Evolutionary conservation across 352 stramenopile species (phyloP).

Genomic region (Globisporangium spiculum): DNA sequence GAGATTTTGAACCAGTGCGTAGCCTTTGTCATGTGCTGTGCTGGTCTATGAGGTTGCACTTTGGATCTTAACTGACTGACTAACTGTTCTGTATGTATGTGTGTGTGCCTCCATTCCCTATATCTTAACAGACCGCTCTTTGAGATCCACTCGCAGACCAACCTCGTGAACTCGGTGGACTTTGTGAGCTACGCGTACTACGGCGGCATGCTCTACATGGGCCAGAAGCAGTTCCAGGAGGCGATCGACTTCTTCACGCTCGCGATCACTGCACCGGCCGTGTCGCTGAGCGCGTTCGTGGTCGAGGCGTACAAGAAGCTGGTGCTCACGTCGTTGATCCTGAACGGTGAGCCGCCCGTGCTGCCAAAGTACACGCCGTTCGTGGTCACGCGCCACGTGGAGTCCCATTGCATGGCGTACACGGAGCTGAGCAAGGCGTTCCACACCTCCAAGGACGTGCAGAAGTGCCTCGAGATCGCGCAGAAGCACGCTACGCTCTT

Average conservation of each 20-base stretch:
- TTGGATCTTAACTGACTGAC: background rate
- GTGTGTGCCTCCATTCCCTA: background rate
- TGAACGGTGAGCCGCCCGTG: slow-evolving; percentile 40
- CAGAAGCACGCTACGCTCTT: slow-evolving; percentile 47
- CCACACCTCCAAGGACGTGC: slow-evolving; percentile 35
- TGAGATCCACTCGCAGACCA: slow-evolving; percentile 62
- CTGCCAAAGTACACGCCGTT: slow-evolving; percentile 83
- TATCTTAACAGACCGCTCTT: slow-evolving; percentile 49
- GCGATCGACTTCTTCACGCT: slow-evolving; percentile 73
- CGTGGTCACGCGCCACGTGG: slow-evolving; percentile 66
- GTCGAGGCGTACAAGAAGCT: slow-evolving; percentile 86
- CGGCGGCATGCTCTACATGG: slow-evolving; percentile 66
- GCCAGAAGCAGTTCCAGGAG: slow-evolving; percentile 75
- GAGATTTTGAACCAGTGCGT: slow-evolving; percentile 69
- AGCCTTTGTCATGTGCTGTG: background rate
- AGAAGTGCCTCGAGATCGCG: slow-evolving; percentile 29
- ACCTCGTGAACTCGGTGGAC: slow-evolving; percentile 55
- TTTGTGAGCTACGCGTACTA: slow-evolving; percentile 86
- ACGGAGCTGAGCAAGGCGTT: slow-evolving; percentile 56
- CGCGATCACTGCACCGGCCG: slow-evolving; percentile 66
- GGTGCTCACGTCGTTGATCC: slow-evolving; percentile 63
- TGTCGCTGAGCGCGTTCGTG: slow-evolving; percentile 73
- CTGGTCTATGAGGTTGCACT: background rate
- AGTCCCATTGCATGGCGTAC: slow-evolving; percentile 66
- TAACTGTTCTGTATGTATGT: background rate